These are phyloP conservation scores for Myxozyma neglecta DNA, from an alignment of 805 yeast species.

Conservation along the genomic window DNA sequence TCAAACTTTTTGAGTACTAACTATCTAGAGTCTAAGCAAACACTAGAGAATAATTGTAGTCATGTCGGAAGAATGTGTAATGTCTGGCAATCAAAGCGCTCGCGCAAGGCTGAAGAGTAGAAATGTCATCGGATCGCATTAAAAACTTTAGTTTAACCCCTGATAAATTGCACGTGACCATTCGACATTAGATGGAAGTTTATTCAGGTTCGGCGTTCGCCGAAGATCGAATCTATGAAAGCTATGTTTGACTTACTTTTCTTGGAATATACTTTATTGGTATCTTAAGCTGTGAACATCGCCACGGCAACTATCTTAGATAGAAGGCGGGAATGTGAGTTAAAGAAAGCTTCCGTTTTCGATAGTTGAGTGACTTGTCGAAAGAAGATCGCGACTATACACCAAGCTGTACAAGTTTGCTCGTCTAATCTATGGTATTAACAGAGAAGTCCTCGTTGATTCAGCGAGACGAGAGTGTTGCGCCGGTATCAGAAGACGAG, in stretches of 20 bases:
- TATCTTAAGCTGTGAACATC: background rate
- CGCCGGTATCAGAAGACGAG: background rate
- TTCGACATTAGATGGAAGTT: too few species aligned
- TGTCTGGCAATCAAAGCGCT: too few species aligned
- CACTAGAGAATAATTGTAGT: too few species aligned
- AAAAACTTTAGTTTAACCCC: background rate
- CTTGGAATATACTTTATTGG: conserved; percentile 2
- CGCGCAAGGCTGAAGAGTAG: too few species aligned
- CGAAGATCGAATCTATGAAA: background rate
- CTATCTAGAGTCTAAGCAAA: too few species aligned
- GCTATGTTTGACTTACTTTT: background rate
- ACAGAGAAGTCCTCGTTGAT: conserved; percentile 4
- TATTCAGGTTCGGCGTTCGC: conserved; percentile 2
- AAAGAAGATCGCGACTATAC: background rate
- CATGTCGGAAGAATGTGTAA: too few species aligned
- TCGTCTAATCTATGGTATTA: conserved; percentile 1
- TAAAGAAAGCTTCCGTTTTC: too few species aligned
- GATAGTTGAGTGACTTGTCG: background rate
- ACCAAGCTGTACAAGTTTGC: background rate
- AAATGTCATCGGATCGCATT: background rate
- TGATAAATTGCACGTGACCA: background rate
- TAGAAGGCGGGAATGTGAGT: background rate
- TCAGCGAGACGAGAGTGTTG: background rate
- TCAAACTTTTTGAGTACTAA: too few species aligned
- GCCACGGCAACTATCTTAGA: background rate